Evolutionary conservation across 2,329 filamentous ascomycete genomes (phyloP).

Genomic region (Pyrenophora teres): DNA sequence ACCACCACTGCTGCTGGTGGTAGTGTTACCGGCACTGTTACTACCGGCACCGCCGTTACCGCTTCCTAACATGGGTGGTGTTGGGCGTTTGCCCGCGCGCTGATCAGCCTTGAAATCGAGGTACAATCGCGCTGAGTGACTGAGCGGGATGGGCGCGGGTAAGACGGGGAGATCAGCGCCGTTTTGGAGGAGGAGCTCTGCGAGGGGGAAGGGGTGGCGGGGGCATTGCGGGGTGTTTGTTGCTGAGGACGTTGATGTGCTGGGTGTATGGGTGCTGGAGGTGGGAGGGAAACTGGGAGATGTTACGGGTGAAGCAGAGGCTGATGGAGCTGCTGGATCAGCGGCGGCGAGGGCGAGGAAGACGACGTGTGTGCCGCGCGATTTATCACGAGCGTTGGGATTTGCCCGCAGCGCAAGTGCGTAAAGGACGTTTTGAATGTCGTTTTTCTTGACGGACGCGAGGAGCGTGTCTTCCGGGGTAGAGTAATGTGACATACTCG

Average conservation of each 20-base stretch:
- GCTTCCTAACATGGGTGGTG: constrained; percentile 24
- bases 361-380: constrained; percentile 83
- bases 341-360: constrained; percentile 91
- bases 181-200: constrained; percentile 90
- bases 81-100: constrained; percentile 44
- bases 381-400: constrained; percentile 78
- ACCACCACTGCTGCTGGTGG: too few species aligned
- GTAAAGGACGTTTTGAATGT: constrained; percentile 91
- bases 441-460: constrained; percentile 93
- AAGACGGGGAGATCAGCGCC: constrained; percentile 82
- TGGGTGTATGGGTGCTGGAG: too few species aligned
- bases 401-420: constrained; percentile 85
- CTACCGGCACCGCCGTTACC: too few species aligned
- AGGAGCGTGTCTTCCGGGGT: constrained; percentile 87
- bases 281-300: constrained; percentile 43
- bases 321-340: constrained; percentile 78
- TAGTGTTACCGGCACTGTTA: too few species aligned
- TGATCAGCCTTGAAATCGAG: constrained; percentile 74
- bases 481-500: constrained; percentile 74
- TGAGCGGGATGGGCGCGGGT: constrained; percentile 81
- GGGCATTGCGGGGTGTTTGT: constrained; percentile 44
- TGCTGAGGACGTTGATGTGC: constrained; percentile 43
- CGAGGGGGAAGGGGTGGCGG: constrained; percentile 75
- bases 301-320: constrained; percentile 51
- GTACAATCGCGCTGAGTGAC: constrained; percentile 78